Conservation (phyloP, 202 grass and related monocot genomes). For the Panicum hallii region DNA sequence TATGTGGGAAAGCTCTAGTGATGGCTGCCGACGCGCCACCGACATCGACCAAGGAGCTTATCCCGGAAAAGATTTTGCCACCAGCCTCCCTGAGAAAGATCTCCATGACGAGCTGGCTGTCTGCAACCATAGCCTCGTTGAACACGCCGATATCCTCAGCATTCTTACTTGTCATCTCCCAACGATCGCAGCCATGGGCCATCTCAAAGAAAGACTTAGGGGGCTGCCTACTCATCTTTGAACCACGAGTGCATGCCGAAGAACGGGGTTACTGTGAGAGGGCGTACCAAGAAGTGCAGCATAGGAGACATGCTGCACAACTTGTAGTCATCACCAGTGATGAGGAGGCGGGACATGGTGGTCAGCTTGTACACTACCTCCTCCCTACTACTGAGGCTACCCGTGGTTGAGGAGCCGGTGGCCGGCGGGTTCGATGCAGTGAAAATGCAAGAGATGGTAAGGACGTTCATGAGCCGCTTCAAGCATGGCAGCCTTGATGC, state of each 20-base stretch:
- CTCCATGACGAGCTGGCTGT: too few relatives aligned
- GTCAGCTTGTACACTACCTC: slow-evolving; percentile 44
- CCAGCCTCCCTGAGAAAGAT: too few relatives aligned
- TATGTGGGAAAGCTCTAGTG: too few relatives aligned
- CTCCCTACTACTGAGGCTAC: too few relatives aligned
- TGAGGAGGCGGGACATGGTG: neutral
- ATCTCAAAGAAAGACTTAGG: neutral
- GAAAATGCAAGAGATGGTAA: too few relatives aligned
- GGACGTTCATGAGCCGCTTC: slow-evolving; percentile 46
- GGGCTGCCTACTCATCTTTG: too few relatives aligned
- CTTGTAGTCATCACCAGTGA: neutral
- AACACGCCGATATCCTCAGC: too few relatives aligned
- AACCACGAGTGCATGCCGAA: slow-evolving; percentile 11
- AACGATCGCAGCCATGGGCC: neutral
- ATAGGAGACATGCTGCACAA: neutral
- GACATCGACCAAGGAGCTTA: too few relatives aligned
- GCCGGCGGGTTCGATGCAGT: too few relatives aligned
- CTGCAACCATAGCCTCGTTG: neutral
- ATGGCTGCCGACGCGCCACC: too few relatives aligned
- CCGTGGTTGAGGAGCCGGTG: too few relatives aligned
- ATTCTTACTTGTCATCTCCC: slow-evolving; percentile 16
- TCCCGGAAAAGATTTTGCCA: too few relatives aligned
- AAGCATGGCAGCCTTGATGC: slow-evolving; percentile 32
- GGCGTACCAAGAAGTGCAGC: neutral
- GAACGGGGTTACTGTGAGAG: neutral